phyloP scores from a whole-genome alignment of 73 alveolate genomes.

The Tetrahymena elliotti region DNA sequence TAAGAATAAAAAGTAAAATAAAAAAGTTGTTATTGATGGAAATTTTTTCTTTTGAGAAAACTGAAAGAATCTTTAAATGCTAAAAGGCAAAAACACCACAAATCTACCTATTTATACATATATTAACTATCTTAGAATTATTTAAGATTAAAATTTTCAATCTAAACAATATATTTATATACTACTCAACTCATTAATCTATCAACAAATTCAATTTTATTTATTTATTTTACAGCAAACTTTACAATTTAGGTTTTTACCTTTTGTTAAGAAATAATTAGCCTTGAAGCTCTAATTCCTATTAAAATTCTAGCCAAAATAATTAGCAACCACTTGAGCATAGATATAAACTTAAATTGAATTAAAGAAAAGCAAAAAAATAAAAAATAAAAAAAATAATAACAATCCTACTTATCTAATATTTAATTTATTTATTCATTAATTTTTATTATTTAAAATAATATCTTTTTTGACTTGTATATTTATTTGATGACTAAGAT shows the following conservation, averaged over 20 bases:
- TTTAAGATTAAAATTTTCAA: neutral
- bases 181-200: neutral
- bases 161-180: too few species aligned
- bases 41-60: neutral
- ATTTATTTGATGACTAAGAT: neutral
- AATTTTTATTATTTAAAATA: too few species aligned
- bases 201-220: too few species aligned
- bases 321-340: too few species aligned
- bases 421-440: neutral
- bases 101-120: neutral
- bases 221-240: too few species aligned
- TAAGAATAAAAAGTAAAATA: neutral
- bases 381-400: too few species aligned
- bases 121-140: neutral
- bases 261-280: too few species aligned
- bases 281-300: too few species aligned
- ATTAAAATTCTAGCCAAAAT: too few species aligned
- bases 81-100: neutral
- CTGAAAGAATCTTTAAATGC: neutral
- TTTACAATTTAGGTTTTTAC: neutral
- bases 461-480: neutral
- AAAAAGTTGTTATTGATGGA: neutral
- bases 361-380: neutral
- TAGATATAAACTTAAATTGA: too few species aligned
- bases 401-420: neutral